These are phyloP conservation scores for Myochromella boudieri DNA, from an alignment of 768 basidiomycete species.

Conservation along the genomic window DNA sequence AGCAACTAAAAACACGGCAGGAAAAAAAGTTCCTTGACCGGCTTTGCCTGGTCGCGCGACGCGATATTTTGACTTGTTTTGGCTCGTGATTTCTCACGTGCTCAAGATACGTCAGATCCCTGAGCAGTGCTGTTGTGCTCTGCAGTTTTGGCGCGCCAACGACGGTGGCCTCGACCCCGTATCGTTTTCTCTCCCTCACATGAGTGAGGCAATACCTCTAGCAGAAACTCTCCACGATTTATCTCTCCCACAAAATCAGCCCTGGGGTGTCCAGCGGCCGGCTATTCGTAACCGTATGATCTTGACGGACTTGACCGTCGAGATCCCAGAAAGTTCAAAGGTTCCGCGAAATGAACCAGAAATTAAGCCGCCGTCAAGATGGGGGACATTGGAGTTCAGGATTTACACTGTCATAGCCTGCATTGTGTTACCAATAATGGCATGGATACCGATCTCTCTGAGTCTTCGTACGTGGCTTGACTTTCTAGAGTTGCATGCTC, in stretches of 20 bases:
- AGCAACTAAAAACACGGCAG: too few species aligned
- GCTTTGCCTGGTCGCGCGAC: too few species aligned
- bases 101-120: too few species aligned
- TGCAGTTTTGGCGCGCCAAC: too few species aligned
- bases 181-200: too few species aligned
- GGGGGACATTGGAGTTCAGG: constrained; percentile 81
- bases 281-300: constrained; percentile 22
- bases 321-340: constrained; percentile 44
- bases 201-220: too few species aligned
- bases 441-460: constrained; percentile 69
- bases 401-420: constrained; percentile 65
- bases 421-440: constrained; percentile 70
- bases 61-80: too few species aligned
- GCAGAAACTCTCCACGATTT: constrained; percentile 4
- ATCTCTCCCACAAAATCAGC: constrained; percentile 6
- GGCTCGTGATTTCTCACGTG: too few species aligned
- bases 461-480: constrained; percentile 65
- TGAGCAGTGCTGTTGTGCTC: too few species aligned
- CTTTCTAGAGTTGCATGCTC: background rate
- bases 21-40: too few species aligned
- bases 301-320: constrained; percentile 49
- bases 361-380: constrained; percentile 37
- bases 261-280: constrained; percentile 7
- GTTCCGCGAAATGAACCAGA: constrained; percentile 33
- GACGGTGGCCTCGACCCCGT: too few species aligned